Evolutionary conservation across 495 filamentous ascomycete genomes (phyloP).

Genomic region (Aspergillus incahuasiensis): DNA sequence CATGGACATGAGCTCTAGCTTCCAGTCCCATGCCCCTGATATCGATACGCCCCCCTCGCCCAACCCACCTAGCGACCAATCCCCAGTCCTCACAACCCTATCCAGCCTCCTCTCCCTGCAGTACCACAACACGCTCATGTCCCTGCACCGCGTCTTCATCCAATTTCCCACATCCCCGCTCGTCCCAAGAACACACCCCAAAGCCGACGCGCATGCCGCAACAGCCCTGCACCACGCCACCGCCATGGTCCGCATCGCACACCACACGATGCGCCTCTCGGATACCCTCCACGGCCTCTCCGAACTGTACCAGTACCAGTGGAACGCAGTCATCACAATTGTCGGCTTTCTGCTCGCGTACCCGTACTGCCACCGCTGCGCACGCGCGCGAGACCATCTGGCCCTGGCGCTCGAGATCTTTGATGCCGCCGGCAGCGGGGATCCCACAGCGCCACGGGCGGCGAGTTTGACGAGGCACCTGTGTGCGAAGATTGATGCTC

Average conservation of each 20-base stretch:
- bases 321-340: constrained; percentile 31
- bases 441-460: too few relatives aligned
- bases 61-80: too few relatives aligned
- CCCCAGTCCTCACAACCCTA: constrained; percentile 9
- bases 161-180: constrained; percentile 23
- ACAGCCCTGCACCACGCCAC: constrained; percentile 26
- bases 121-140: constrained; percentile 29
- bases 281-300: constrained; percentile 23
- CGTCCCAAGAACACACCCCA: constrained; percentile 14
- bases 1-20: too few relatives aligned
- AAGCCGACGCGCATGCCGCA: constrained; percentile 21
- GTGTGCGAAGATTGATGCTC: too few relatives aligned
- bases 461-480: too few relatives aligned
- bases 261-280: constrained; percentile 9
- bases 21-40: too few relatives aligned
- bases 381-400: constrained; percentile 18
- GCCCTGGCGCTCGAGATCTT: constrained; percentile 17
- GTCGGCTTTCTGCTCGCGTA: constrained; percentile 40
- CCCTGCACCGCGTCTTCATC: constrained; percentile 25
- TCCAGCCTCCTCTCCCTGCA: constrained; percentile 21
- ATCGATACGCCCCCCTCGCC: too few relatives aligned
- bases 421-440: constrained; percentile 2
- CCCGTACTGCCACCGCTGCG: constrained; percentile 49
- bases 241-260: constrained; percentile 10
- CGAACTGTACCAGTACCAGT: constrained; percentile 30